Conservation (phyloP, 208 protist genomes). For the Zelonia costaricensis region DNA sequence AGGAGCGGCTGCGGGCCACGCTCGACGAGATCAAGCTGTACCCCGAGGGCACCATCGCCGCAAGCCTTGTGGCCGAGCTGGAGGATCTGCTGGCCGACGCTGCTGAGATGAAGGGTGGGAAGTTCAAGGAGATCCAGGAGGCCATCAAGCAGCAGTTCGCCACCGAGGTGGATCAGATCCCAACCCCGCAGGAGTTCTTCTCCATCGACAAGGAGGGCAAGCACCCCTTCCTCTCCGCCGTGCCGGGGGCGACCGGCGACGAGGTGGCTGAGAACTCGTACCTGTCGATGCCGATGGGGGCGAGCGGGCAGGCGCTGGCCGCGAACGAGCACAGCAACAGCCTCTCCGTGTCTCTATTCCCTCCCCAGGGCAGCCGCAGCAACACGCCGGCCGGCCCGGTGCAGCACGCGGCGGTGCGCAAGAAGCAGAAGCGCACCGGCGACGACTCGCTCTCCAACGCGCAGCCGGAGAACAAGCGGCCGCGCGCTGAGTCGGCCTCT, state of each 20-base stretch:
- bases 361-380: conserved; percentile 54
- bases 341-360: conserved; percentile 80
- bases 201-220: conserved; percentile 33
- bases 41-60: conserved; percentile 47
- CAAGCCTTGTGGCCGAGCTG: conserved; percentile 63
- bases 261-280: conserved; percentile 46
- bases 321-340: conserved; percentile 60
- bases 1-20: conserved; percentile 60
- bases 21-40: conserved; percentile 63
- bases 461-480: conserved; percentile 34
- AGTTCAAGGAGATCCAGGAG: conserved; percentile 66
- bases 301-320: conserved; percentile 49
- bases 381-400: conserved; percentile 38
- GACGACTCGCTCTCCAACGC: conserved; percentile 19
- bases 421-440: conserved; percentile 64
- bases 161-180: conserved; percentile 54
- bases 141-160: conserved; percentile 77
- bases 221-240: conserved; percentile 68
- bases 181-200: conserved; percentile 66
- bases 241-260: conserved; percentile 42
- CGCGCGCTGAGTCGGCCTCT: conserved; percentile 24
- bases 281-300: conserved; percentile 78
- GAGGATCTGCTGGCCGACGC: conserved; percentile 77
- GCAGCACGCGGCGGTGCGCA: conserved; percentile 58
- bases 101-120: conserved; percentile 75